phyloP scores from a whole-genome alignment of 2,329 filamentous ascomycete species.

The Bipolaris bicolor region DNA sequence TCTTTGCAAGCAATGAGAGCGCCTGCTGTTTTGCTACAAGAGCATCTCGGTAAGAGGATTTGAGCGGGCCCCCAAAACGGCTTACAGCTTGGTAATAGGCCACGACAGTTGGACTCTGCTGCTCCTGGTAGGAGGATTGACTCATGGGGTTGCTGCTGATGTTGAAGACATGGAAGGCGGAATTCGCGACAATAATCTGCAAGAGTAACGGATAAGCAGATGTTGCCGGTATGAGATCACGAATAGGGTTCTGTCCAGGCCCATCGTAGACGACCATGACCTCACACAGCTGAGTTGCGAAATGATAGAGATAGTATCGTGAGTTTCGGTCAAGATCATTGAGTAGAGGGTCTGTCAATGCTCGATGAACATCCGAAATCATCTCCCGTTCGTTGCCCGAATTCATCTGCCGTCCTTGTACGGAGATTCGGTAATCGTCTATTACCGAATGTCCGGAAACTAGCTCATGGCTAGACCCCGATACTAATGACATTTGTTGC shows the following conservation, averaged over 20 bases:
- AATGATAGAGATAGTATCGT: constrained; percentile 57
- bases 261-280: constrained; percentile 60
- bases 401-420: constrained; percentile 24
- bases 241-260: constrained; percentile 55
- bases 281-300: constrained; percentile 59
- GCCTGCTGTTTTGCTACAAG: constrained; percentile 58
- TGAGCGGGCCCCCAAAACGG: constrained; percentile 46
- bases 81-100: constrained; percentile 47
- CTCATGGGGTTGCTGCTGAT: constrained; percentile 45
- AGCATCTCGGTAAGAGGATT: constrained; percentile 43
- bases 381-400: constrained; percentile 29
- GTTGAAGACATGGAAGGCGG: constrained; percentile 56
- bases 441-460: background rate
- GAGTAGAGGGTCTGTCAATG: constrained; percentile 62
- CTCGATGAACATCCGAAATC: constrained; percentile 47
- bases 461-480: background rate
- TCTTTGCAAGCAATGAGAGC: constrained; percentile 51
- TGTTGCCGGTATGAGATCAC: constrained; percentile 56
- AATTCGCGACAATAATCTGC: constrained; percentile 56
- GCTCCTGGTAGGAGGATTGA: constrained; percentile 42
- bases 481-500: constrained; percentile 6
- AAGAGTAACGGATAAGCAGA: constrained; percentile 54
- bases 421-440: constrained; percentile 1
- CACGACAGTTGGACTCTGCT: constrained; percentile 41
- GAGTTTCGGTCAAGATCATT: constrained; percentile 58